These are phyloP conservation scores for Trichoderma lentiforme DNA, from an alignment of 2,329 filamentous ascomycete species.

Conservation along the genomic window DNA sequence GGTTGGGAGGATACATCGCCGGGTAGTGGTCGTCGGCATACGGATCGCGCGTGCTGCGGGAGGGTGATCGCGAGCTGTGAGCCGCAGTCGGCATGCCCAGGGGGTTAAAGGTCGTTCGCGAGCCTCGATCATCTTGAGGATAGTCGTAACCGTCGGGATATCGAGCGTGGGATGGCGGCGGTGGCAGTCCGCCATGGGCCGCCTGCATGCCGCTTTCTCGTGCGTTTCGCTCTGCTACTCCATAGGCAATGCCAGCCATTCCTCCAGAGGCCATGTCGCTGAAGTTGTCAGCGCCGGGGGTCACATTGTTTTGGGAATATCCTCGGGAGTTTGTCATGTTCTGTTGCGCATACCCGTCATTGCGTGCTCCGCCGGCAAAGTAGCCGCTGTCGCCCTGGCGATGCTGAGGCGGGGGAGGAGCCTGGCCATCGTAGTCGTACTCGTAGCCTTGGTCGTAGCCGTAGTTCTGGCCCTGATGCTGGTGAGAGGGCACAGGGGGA, in stretches of 20 bases:
- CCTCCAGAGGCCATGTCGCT: conserved; percentile 60
- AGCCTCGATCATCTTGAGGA: conserved; percentile 23
- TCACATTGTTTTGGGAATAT: conserved; percentile 38
- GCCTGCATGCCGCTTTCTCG: conserved; percentile 64
- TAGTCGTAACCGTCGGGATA: conserved; percentile 20
- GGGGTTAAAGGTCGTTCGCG: conserved; percentile 42
- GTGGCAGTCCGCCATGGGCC: conserved; percentile 44
- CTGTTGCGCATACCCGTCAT: conserved; percentile 10
- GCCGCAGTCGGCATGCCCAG: conserved; percentile 34
- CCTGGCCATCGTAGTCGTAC: not conserved
- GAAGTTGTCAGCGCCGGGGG: conserved; percentile 66
- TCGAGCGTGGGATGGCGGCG: conserved; percentile 36
- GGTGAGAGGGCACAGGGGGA: not conserved
- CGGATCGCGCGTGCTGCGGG: conserved; percentile 48
- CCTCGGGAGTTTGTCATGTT: not conserved
- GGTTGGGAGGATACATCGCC: conserved; percentile 50
- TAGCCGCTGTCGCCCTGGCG: conserved; percentile 5
- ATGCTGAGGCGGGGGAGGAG: conserved; percentile 16
- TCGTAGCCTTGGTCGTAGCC: conserved; percentile 9
- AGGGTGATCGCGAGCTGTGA: conserved; percentile 40
- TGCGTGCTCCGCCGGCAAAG: not conserved
- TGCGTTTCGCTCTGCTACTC: conserved; percentile 61
- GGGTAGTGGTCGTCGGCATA: conserved; percentile 67
- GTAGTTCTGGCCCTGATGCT: not conserved
- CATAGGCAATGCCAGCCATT: conserved; percentile 65